These are phyloP conservation scores for Lecanicillium sp. DNA, from an alignment of 2,329 filamentous ascomycete species.

Conservation along the genomic window DNA sequence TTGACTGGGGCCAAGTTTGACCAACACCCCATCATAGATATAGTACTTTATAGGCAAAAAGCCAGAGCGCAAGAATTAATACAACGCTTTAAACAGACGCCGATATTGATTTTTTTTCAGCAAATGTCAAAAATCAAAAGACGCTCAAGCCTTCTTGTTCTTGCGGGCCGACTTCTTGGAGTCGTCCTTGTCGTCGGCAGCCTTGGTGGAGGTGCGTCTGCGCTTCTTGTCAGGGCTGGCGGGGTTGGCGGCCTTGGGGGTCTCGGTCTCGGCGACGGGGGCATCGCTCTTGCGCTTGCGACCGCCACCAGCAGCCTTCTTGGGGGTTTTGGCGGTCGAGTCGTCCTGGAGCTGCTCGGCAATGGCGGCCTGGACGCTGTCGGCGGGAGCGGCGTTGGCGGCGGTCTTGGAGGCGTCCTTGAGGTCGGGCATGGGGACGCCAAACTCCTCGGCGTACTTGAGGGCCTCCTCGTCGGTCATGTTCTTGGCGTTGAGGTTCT, in stretches of 20 bases:
- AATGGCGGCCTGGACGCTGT: conserved; percentile 50
- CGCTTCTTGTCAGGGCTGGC: conserved; percentile 59
- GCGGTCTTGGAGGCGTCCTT: conserved; percentile 34
- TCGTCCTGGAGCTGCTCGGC: conserved; percentile 50
- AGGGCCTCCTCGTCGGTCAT: conserved; percentile 58
- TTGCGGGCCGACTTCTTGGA: conserved; percentile 55
- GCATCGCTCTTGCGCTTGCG: conserved; percentile 54
- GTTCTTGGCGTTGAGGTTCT: conserved; percentile 51
- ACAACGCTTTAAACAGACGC: conserved; percentile 2
- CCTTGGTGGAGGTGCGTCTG: conserved; percentile 51
- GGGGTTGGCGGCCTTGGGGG: conserved; percentile 34
- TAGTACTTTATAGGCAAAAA: too few species aligned
- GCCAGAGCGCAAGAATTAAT: too few species aligned
- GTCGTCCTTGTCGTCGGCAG: conserved; percentile 48
- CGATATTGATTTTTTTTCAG: too few species aligned
- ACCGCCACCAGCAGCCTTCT: conserved; percentile 40
- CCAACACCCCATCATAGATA: too few species aligned
- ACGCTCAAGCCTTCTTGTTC: conserved; percentile 45
- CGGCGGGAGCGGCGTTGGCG: too few species aligned
- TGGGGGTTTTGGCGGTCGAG: conserved; percentile 50
- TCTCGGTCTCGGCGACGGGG: conserved; percentile 34
- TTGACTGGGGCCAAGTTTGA: too few species aligned
- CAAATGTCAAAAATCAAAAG: too few species aligned
- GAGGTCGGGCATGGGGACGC: conserved; percentile 47
- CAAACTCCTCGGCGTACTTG: conserved; percentile 53